These are phyloP conservation scores for Trametes versicolor DNA, from an alignment of 1,284 basidiomycete species.

Conservation along the genomic window DNA sequence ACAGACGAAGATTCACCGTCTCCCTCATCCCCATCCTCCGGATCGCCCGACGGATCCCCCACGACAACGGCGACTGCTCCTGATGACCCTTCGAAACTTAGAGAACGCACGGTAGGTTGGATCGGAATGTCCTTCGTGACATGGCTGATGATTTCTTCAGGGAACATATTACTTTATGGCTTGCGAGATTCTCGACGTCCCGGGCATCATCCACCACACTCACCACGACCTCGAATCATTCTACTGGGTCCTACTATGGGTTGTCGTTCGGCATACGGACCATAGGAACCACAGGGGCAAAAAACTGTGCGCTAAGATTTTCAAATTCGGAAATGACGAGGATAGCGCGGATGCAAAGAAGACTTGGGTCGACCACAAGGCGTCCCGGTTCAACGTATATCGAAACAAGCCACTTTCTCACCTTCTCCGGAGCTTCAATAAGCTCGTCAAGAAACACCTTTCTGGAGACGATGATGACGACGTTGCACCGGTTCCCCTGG, in stretches of 20 bases:
- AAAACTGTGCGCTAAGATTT: not conserved
- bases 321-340: not conserved
- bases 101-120: slow-evolving; percentile 2
- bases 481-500: no score
- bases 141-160: not conserved
- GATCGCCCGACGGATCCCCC: not conserved
- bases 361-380: not conserved
- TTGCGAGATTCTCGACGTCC: not conserved
- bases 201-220: slow-evolving; percentile 5
- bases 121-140: not conserved
- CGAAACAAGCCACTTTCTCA: no score
- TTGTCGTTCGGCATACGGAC: slow-evolving; percentile 20
- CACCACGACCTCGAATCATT: slow-evolving; percentile 30
- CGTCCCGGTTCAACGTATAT: not conserved
- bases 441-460: no score
- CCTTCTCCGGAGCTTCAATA: no score
- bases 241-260: slow-evolving; percentile 31
- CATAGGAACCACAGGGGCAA: not conserved
- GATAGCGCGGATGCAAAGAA: not conserved
- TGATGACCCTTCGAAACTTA: not conserved
- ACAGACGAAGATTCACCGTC: not conserved
- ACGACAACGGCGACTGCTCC: not conserved
- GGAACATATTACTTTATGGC: slow-evolving; percentile 29
- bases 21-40: not conserved
- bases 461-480: no score